Conservation (phyloP, 768 basidiomycete species). For the Lactarius vividus region DNA sequence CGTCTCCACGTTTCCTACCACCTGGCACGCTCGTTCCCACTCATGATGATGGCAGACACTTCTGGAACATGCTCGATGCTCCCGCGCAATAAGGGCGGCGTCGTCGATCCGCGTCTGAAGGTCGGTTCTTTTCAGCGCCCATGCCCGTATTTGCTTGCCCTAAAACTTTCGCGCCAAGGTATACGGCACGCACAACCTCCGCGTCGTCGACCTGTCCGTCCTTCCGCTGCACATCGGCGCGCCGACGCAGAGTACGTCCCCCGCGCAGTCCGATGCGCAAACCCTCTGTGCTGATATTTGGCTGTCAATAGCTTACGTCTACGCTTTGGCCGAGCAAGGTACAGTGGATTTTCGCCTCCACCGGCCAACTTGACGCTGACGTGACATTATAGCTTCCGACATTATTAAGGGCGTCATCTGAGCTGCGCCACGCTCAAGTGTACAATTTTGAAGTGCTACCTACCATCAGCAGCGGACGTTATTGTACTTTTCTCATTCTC, state of each 20-base stretch:
- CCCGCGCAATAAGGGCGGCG: conserved; percentile 48
- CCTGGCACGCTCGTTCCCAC: conserved; percentile 11
- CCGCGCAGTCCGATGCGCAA: too few species aligned
- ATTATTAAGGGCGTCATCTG: conserved; percentile 32
- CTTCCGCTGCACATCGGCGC: conserved; percentile 50
- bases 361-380: neutral
- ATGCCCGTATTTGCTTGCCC: neutral
- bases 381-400: conserved; percentile 29
- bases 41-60: conserved; percentile 39
- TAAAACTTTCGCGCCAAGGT: conserved; percentile 35
- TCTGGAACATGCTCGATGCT: conserved; percentile 53
- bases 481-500: neutral
- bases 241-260: conserved; percentile 43
- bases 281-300: neutral
- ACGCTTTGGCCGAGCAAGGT: conserved; percentile 51
- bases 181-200: conserved; percentile 56
- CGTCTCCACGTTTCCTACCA: conserved; percentile 30
- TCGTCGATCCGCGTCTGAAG: conserved; percentile 49
- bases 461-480: neutral
- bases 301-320: conserved; percentile 32
- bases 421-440: neutral
- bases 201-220: conserved; percentile 54
- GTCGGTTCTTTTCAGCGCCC: conserved; percentile 27
- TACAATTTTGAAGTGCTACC: neutral
- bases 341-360: neutral